Evolutionary conservation across 768 basidiomycete genomes (phyloP), one percentile per base, ranked within the genome.

Genomic region (Cystobasidium ongulense): DNA sequence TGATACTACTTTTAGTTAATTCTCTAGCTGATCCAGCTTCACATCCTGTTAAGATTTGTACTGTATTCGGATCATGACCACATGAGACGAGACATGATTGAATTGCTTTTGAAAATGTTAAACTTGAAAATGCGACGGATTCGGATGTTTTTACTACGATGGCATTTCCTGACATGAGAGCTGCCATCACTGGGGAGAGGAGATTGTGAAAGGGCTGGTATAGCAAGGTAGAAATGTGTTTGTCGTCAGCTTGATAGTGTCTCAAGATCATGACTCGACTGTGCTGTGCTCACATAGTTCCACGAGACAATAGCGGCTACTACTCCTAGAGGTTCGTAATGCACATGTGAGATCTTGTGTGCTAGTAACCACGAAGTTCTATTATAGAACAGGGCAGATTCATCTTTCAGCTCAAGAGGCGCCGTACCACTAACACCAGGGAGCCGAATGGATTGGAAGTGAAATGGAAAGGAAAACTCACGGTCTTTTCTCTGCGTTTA

Each of bases 251-350:
- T 0, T 29, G 63, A 33, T 38, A 23, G 46, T 41, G 5, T 27
- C 68, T 61, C 36, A 54, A 70, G 72, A n/a, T 17, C 46, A 17
- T 17, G 17, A 7, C 17, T 17, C 8, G 39, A 39, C 7, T 7
- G 39, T 17, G 8, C 39, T 7, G 17, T 39, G 8, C 46, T 3
- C n/a, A 50, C 46, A 35, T 73, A 75, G 52, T 75, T 93, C 91
- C 93, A 97, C 0, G 92, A 94, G 2, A 97, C 92, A 73, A 95
- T 89, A 1, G 88, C 96, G 54, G 90, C 88, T 17, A 96, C 90
- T 0, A 95, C 90, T 29, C 96, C 96, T 25, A 92, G 85, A 23
- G 95, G 95, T 76, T 96, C 91, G 79, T 91, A 95, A 77, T 81
- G 79, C 38, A 84, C 81, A 78, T 82, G 59, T n/a, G 80, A 81